Base-by-base conservation (phyloP, 768 basidiomycete genomes). In the Rossbeevera mucosa region DNA sequence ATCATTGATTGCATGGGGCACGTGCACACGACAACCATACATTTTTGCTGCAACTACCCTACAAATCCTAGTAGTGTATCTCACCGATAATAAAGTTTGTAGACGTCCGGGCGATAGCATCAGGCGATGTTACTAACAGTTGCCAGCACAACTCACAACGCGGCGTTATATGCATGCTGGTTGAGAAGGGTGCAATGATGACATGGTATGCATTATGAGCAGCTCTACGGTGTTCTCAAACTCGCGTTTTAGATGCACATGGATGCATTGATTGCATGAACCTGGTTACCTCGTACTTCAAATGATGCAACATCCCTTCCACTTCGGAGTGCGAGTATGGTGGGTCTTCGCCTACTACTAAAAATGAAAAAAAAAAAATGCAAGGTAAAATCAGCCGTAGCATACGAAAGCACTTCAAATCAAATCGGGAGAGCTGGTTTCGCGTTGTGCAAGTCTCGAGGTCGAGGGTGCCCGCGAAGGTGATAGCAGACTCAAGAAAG, bases 1-100 rank as follows among this genome's bases (percentile, higher is more conserved):
- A n/a, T 47, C 54, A 51, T 24, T 43, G 36, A 24, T 46, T 44
- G 47, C 51, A 52, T 33, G 21, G 30, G n/a, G n/a, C n/a, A n/a
- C n/a, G n/a, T n/a, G n/a, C 38, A 31, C 26, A 18, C 16, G 42
- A 36, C 33, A 26, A 20, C 43, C 43, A 31, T 18, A 26, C 2
- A 12, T 36, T 49, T 44, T 51, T 44, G 20, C 33, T 54, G 44
- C 50, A 31, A 49, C 50, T 66, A 66, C 48, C 57, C 44, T 65
- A 64, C 50, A 44, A 40, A 13, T 21, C 38, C 44, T 59, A 63
- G 44, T 54, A 24, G 18, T 47, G 50, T 47, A 57, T 54, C 45
- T 41, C 52, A 53, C 36, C 47, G 36, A n/a, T 63, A 53, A 62
- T 55, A 38, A 43, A 45, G 20, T 33, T 47, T 30, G 25, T 47